These are phyloP conservation scores for Penicillium riverlandense DNA, from an alignment of 495 filamentous ascomycete species.

Conservation along the genomic window DNA sequence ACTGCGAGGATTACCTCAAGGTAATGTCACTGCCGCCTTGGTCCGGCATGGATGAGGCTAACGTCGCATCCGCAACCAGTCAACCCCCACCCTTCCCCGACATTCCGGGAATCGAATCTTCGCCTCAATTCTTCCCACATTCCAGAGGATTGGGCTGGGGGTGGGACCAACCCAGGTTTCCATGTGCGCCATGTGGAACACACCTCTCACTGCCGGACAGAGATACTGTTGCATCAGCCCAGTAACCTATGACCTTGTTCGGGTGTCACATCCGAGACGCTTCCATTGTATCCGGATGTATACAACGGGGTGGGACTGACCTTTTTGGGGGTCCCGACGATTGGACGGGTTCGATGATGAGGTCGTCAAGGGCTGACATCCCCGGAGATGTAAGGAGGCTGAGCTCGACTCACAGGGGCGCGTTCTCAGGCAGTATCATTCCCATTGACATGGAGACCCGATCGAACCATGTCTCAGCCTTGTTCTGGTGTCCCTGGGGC, in stretches of 20 bases:
- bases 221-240: too few relatives aligned
- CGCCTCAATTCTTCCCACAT: slow-evolving; percentile 1
- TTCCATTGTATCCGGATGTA: too few relatives aligned
- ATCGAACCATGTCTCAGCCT: neutral
- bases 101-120: slow-evolving; percentile 12
- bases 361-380: too few relatives aligned
- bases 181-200: neutral
- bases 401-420: too few relatives aligned
- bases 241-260: too few relatives aligned
- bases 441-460: slow-evolving; percentile 2
- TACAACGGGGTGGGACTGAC: too few relatives aligned
- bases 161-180: neutral
- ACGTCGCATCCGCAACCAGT: slow-evolving; percentile 3
- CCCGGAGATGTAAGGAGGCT: too few relatives aligned
- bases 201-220: neutral
- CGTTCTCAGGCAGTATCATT: neutral
- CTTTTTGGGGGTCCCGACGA: too few relatives aligned
- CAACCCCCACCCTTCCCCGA: neutral
- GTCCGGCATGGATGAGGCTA: neutral
- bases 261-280: too few relatives aligned
- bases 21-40: slow-evolving; percentile 1
- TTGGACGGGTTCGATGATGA: too few relatives aligned
- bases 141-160: neutral
- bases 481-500: neutral
- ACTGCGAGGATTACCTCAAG: neutral